Evolutionary conservation across 768 basidiomycete species (phyloP), one percentile per base, ranked within the genome.

Genomic region (Tephrocybe sp.): DNA sequence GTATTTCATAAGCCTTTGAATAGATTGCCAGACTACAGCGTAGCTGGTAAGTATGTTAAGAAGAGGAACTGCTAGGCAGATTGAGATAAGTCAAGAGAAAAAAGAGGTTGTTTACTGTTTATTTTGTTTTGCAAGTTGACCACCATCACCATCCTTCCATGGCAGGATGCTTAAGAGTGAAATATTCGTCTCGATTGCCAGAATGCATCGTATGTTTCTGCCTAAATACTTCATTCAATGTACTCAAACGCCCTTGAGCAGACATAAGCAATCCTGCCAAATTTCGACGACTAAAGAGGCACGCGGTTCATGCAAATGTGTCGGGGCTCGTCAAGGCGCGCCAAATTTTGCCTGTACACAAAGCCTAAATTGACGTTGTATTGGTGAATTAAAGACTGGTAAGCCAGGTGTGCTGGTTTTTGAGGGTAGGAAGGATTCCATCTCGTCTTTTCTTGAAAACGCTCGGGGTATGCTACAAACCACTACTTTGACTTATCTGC

Each of bases 381-480:
- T 22, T 36, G 34, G 10, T 13, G 6, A 26, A 45, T 20, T 30
- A 44, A 43, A 76, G 72, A 71, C 61, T 47, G 73, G 75, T 5
- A 71, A 65, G 54, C 74, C 74, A 0, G 75, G 74, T 2, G 66
- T 77, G 35, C 65, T 75, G 5, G 67, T 77, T 6, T 73, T 75
- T 45, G 66, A 75, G 19, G 73, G 73, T 8, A 60, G 56, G 31
- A 67, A 66, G 40, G 57, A 62, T 22, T 60, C 62, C 30, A 69
- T 75, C 33, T 62, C 66, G 16, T 53, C 58, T 7, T 76, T 77
- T 52, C 60, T 76, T 10, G 67, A 70, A 50, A 61, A 67, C 45
- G 71, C 61, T 26, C 60, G 70, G 60, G 71, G 75, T 74, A 39
- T 22, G 63, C 49, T 2, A 2, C 12, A 31, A 13, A 31, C 1